phyloP scores from a whole-genome alignment of 495 filamentous ascomycete species.

The Tricharina praecox region DNA sequence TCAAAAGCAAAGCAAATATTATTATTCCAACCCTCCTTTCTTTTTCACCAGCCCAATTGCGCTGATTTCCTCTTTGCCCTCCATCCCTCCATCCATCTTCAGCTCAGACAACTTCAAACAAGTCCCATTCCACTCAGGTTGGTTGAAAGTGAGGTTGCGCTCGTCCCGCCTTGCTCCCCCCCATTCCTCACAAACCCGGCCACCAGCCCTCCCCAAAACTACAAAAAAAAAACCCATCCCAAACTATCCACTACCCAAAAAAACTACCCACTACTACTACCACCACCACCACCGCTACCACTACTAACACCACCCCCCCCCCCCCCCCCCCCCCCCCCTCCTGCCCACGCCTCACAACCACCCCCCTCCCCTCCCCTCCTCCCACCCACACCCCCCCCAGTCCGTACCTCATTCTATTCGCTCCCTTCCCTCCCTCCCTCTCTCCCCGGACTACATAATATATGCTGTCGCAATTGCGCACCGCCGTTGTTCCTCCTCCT shows the following conservation, averaged over 20 bases:
- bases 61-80: slow-evolving; percentile 1
- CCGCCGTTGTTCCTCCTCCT: slow-evolving; percentile 7
- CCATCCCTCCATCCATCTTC: not conserved
- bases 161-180: slow-evolving; percentile 4
- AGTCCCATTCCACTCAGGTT: no score
- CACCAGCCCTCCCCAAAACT: not conserved
- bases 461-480: slow-evolving; percentile 11
- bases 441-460: slow-evolving; percentile 5
- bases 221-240: no score
- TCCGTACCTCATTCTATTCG: slow-evolving; percentile 1
- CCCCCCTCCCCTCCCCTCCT: not conserved
- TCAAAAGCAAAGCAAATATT: not conserved
- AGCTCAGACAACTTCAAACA: slow-evolving; percentile 6
- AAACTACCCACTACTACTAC: no score
- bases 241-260: no score
- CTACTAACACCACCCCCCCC: no score
- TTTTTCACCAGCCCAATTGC: slow-evolving; percentile 6
- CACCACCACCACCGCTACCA: no score
- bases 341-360: not conserved
- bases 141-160: slow-evolving; percentile 1
- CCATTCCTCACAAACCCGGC: slow-evolving; percentile 1
- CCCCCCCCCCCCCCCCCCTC: not conserved
- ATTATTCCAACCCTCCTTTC: not conserved
- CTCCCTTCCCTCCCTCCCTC: not conserved
- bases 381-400: not conserved